Conservation (phyloP, 1,284 basidiomycete species). For the Marasmius fiardii region DNA sequence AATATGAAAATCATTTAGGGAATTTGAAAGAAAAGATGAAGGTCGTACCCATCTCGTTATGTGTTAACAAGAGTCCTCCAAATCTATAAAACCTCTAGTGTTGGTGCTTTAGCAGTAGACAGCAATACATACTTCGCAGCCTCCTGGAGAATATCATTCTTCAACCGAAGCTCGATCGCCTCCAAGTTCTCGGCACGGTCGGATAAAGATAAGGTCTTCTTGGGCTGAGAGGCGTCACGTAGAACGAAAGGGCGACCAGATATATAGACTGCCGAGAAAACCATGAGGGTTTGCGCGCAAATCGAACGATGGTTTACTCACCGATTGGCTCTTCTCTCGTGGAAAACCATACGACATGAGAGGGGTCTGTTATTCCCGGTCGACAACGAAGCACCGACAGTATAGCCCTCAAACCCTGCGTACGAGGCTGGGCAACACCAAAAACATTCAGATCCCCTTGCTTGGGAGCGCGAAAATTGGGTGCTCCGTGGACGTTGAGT, state of each 20-base stretch:
- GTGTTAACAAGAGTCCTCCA: conserved; percentile 90
- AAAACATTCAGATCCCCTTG: conserved; percentile 83
- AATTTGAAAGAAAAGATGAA: neutral
- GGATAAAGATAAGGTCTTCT: conserved; percentile 78
- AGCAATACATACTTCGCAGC: conserved; percentile 54
- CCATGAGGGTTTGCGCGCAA: conserved; percentile 18
- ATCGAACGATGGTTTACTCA: conserved; percentile 30
- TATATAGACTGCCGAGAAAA: conserved; percentile 68
- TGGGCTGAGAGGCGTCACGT: conserved; percentile 87
- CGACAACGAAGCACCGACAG: conserved; percentile 84
- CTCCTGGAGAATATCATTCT: conserved; percentile 93
- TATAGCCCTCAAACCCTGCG: conserved; percentile 90
- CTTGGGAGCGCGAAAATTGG: conserved; percentile 87
- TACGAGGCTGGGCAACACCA: conserved; percentile 93
- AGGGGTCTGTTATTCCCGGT: conserved; percentile 57
- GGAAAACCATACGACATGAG: conserved; percentile 81
- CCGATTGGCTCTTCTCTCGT: conserved; percentile 83
- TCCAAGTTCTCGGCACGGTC: conserved; percentile 95
- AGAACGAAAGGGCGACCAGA: conserved; percentile 95
- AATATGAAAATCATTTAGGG: conserved; percentile 6
- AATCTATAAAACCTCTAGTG: conserved; percentile 45
- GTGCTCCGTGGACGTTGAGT: conserved; percentile 90
- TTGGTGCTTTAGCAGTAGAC: neutral
- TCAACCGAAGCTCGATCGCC: conserved; percentile 89
- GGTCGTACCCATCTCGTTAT: conserved; percentile 77